Percentiles rank a stretch among this genome's conserved stretches.
Evolutionary conservation across 192 early-diverging fungal species (phyloP).

Genomic region (Linnemannia exigua): DNA sequence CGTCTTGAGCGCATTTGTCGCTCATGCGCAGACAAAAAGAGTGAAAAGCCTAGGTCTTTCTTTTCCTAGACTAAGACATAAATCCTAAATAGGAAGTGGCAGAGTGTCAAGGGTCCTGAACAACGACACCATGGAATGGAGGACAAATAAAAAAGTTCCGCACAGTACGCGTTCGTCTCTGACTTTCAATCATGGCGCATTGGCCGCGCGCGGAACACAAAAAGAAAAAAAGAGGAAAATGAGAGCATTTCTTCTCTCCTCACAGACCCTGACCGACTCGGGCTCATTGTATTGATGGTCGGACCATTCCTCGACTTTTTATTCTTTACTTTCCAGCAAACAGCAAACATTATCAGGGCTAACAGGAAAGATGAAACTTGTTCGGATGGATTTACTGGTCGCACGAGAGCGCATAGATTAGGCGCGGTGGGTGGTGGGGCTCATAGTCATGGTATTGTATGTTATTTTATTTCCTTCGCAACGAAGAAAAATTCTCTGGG

Average conservation of each 20-base stretch:
- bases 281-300: too few species aligned
- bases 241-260: not conserved
- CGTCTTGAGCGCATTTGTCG: constrained; percentile 1
- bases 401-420: too few species aligned
- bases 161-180: not conserved
- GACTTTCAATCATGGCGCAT: not conserved
- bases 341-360: too few species aligned
- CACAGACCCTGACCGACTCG: too few species aligned
- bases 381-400: too few species aligned
- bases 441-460: too few species aligned
- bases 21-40: not conserved
- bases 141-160: not conserved
- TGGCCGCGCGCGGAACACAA: not conserved
- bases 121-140: not conserved
- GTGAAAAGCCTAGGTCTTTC: not conserved
- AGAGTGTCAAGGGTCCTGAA: not conserved
- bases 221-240: not conserved
- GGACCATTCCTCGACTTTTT: too few species aligned
- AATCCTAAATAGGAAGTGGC: not conserved
- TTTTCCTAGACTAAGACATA: not conserved
- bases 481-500: too few species aligned
- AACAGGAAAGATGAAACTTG: too few species aligned
- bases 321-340: too few species aligned
- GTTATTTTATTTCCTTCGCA: too few species aligned
- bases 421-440: too few species aligned